Conservation (phyloP, 176 grass and related monocot species). For the Aegilops umbellulata region DNA sequence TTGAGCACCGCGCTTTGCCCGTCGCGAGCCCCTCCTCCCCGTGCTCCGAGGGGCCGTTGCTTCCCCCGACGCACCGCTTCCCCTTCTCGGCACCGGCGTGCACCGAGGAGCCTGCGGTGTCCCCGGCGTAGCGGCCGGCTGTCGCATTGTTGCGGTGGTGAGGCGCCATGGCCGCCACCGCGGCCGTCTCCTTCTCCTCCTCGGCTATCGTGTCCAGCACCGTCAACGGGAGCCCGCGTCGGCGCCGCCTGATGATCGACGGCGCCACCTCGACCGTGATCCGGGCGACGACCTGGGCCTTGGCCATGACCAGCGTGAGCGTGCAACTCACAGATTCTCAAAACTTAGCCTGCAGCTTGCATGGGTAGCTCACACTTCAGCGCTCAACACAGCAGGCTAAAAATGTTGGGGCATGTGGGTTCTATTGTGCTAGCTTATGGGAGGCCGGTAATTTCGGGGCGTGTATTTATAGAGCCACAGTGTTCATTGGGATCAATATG, state of each 20-base stretch:
- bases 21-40: not conserved
- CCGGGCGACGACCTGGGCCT: constrained; percentile 25
- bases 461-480: too few species aligned
- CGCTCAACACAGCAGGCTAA: too few species aligned
- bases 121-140: not conserved
- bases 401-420: too few species aligned
- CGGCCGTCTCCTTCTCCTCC: constrained; percentile 18
- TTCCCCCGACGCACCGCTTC: not conserved
- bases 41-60: not conserved
- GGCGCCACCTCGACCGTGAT: constrained; percentile 21
- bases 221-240: not conserved
- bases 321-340: not conserved
- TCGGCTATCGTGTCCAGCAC: constrained; percentile 28
- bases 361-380: too few species aligned
- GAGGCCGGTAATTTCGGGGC: too few species aligned
- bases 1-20: not conserved
- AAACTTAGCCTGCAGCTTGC: too few species aligned
- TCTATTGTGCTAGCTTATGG: too few species aligned
- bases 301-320: constrained; percentile 29
- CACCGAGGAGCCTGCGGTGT: not conserved
- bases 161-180: not conserved
- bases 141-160: not conserved
- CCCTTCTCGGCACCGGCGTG: not conserved
- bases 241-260: constrained; percentile 25
- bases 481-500: too few species aligned